These are phyloP conservation scores for Pterocarpus macrocarpus DNA, from an alignment of 306 rosid species.

Conservation along the genomic window DNA sequence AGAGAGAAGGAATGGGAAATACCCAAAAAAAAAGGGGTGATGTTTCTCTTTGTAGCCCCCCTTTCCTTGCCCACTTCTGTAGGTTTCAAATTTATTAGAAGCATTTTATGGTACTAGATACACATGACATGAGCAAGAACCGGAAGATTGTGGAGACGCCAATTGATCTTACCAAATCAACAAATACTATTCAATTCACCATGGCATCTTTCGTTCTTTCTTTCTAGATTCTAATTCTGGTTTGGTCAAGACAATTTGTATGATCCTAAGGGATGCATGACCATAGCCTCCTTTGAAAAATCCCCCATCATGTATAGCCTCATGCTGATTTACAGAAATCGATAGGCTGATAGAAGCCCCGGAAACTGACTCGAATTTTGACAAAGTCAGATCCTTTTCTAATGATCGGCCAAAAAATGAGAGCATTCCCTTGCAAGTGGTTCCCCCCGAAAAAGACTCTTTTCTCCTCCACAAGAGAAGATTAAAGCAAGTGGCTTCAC, in stretches of 20 bases:
- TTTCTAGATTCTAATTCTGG: constrained; percentile 14
- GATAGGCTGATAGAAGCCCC: not conserved
- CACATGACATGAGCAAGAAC: too few relatives aligned
- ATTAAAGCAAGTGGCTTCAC: constrained; percentile 22
- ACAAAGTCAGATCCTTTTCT: not conserved
- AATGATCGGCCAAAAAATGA: not conserved
- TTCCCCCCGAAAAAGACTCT: not conserved
- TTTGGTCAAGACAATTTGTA: not conserved
- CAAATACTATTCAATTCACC: too few relatives aligned
- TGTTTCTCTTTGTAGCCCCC: too few relatives aligned
- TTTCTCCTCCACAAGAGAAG: constrained; percentile 4
- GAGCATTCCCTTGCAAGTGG: not conserved
- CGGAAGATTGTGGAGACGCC: too few relatives aligned
- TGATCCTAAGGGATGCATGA: too few relatives aligned
- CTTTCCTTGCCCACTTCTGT: too few relatives aligned
- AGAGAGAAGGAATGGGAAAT: too few relatives aligned
- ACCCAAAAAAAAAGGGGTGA: too few relatives aligned
- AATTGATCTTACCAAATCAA: not conserved
- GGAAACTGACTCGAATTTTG: not conserved
- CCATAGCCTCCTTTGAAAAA: not conserved
- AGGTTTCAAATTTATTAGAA: too few relatives aligned
- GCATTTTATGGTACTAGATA: too few relatives aligned
- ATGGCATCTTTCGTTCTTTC: not conserved
- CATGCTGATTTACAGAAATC: constrained; percentile 6
- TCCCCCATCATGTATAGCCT: not conserved